These are phyloP conservation scores for Penicillium sp. DNA, from an alignment of 2,329 filamentous ascomycete species.

Conservation along the genomic window DNA sequence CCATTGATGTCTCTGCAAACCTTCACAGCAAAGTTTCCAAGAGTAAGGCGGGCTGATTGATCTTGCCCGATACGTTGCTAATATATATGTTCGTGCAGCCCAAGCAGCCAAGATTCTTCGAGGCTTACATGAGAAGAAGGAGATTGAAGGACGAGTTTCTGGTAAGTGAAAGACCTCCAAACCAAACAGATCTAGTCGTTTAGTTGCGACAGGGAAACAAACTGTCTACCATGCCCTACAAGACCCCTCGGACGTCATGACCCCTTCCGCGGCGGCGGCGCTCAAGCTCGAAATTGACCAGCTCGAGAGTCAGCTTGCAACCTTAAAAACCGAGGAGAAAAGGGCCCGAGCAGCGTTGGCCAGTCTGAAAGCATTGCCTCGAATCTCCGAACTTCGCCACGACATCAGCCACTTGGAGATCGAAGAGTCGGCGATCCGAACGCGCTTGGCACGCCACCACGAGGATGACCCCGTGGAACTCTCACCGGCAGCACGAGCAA, in stretches of 20 bases:
- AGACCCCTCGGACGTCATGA: conserved; percentile 51
- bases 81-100: conserved; percentile 36
- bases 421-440: conserved; percentile 45
- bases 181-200: not conserved
- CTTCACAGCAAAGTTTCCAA: conserved; percentile 63
- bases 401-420: conserved; percentile 46
- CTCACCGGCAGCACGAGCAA: conserved; percentile 49
- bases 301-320: conserved; percentile 48
- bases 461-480: conserved; percentile 45
- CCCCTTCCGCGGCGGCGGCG: conserved; percentile 50
- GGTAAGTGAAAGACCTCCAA: conserved; percentile 38
- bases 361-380: conserved; percentile 50
- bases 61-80: not conserved
- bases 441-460: conserved; percentile 44
- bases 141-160: conserved; percentile 59
- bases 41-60: conserved; percentile 35
- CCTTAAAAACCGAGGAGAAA: conserved; percentile 51
- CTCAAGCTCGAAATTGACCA: conserved; percentile 52
- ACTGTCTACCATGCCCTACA: conserved; percentile 61
- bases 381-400: conserved; percentile 52
- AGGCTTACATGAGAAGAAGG: conserved; percentile 61
- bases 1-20: conserved; percentile 61
- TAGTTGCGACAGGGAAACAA: conserved; percentile 56
- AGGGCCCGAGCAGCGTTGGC: conserved; percentile 50
- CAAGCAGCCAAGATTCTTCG: conserved; percentile 62